Evolutionary conservation across 176 grass and related monocot species (phyloP), one percentile per base, ranked within the genome.

Genomic region (Aegilops longissima): DNA sequence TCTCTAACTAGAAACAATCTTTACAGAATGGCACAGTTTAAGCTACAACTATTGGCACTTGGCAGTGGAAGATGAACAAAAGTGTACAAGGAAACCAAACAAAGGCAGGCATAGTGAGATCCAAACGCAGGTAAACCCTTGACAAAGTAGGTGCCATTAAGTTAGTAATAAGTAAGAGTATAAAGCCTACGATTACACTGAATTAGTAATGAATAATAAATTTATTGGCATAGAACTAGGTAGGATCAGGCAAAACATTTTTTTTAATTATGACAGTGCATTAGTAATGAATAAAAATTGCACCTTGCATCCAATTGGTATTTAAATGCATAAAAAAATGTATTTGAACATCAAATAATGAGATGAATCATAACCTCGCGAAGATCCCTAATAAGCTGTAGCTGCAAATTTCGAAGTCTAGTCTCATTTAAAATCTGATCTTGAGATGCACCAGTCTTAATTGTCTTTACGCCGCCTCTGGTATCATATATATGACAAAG

Each of bases 341-440:
- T 36, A 23, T 21, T 58, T 85, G 24, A 66, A 73, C 14, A 73
- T 17, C 78, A 40, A 63, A 63, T 47, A 76, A 35, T 47, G 74
- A 88, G 79, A 80, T 80, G 21, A 35, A 45, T 66, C 71, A 70
- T 76, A 80, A 99, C 97, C 97, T 99, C 97, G 0, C 97, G 93
- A 87, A 99, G 97, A 94, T 94, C 92, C 88, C 88, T 96, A 72
- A 99, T 93, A 83, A 99, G 92, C 80, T 96, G 97, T 21, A 99
- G 71, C 80, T 99, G 94, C 87, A 99, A 91, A 89, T 99, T 99
- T 79, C 94, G 89, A 63, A 99, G 91, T 9, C 97, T 90, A 51
- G 97, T 99, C 88, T 99, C 97, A 93, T 99, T 96, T 70, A 99
- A 65, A 87, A 99, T 96, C 90, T 99, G 97, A 82, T 99, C 97